phyloP scores from a whole-genome alignment of 2,329 filamentous ascomycete genomes.

The Talaromyces sp. region DNA sequence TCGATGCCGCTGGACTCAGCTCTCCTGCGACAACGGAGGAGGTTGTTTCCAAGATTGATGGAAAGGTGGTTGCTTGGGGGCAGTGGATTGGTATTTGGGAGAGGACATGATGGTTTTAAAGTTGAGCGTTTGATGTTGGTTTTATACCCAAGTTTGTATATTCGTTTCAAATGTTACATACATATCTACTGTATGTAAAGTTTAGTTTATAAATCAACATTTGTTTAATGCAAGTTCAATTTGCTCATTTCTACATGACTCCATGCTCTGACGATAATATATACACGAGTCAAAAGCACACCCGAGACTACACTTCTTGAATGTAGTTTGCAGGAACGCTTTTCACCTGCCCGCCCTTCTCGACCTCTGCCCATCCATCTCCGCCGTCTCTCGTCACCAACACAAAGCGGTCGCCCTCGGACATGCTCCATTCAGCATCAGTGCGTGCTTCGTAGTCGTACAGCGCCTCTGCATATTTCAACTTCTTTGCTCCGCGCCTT shows the following conservation, averaged over 20 bases:
- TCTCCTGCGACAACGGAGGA: slow-evolving; percentile 39
- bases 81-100: slow-evolving; percentile 45
- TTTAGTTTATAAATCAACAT: neutral
- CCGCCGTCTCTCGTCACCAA: slow-evolving; percentile 81
- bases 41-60: slow-evolving; percentile 39
- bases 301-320: slow-evolving; percentile 55
- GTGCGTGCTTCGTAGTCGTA: slow-evolving; percentile 87
- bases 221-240: neutral
- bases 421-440: slow-evolving; percentile 84
- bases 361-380: slow-evolving; percentile 96
- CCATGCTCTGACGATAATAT: neutral
- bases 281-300: neutral
- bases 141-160: neutral
- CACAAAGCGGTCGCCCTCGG: slow-evolving; percentile 85
- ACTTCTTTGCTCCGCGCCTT: slow-evolving; percentile 82
- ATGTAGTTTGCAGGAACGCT: slow-evolving; percentile 95
- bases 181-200: no score
- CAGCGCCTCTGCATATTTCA: slow-evolving; percentile 86
- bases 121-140: neutral
- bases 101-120: slow-evolving; percentile 20
- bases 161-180: neutral
- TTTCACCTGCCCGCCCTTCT: slow-evolving; percentile 77
- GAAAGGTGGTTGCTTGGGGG: slow-evolving; percentile 49
- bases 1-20: slow-evolving; percentile 36
- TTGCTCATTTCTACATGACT: neutral